Evolutionary conservation across 495 filamentous ascomycete genomes (phyloP).

Genomic region (Talaromyces trachyspermus): DNA sequence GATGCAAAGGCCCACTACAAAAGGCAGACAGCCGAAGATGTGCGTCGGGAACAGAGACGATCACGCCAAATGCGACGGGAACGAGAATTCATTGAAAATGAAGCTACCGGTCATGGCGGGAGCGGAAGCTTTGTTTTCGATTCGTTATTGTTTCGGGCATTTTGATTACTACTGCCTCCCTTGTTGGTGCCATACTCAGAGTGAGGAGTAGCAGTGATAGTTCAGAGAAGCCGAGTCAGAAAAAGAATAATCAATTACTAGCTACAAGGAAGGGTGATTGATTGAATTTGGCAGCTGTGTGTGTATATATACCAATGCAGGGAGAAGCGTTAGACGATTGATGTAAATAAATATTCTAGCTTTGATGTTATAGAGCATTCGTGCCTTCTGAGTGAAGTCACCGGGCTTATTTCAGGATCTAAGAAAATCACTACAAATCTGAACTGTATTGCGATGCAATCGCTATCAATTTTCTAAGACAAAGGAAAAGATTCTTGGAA

Average conservation of each 20-base stretch:
- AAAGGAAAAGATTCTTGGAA: conserved; percentile 7
- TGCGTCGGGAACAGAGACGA: conserved; percentile 24
- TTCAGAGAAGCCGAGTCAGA: not conserved
- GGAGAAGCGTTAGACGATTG: too few relatives aligned
- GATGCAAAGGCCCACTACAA: conserved; percentile 61
- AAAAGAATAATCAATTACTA: too few relatives aligned
- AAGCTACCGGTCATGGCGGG: conserved; percentile 16
- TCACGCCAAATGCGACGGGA: conserved; percentile 12
- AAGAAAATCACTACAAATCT: too few relatives aligned
- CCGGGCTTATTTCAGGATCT: too few relatives aligned
- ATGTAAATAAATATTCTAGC: too few relatives aligned
- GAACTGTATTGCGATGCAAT: not conserved
- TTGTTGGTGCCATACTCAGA: conserved; percentile 14
- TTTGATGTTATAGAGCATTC: too few relatives aligned
- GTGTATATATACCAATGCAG: too few relatives aligned
- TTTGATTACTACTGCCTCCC: conserved; percentile 20
- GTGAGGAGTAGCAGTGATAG: not conserved
- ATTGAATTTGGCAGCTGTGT: not conserved
- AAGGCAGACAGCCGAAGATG: conserved; percentile 57
- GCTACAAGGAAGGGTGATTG: not conserved
- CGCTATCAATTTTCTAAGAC: not conserved
- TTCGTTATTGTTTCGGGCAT: conserved; percentile 40
- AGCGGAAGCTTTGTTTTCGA: conserved; percentile 32
- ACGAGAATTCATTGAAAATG: conserved; percentile 15
- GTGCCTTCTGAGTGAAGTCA: too few relatives aligned